Conservation (phyloP, 1,139 yeast genomes). For the Trichomonascaceae sp. region DNA sequence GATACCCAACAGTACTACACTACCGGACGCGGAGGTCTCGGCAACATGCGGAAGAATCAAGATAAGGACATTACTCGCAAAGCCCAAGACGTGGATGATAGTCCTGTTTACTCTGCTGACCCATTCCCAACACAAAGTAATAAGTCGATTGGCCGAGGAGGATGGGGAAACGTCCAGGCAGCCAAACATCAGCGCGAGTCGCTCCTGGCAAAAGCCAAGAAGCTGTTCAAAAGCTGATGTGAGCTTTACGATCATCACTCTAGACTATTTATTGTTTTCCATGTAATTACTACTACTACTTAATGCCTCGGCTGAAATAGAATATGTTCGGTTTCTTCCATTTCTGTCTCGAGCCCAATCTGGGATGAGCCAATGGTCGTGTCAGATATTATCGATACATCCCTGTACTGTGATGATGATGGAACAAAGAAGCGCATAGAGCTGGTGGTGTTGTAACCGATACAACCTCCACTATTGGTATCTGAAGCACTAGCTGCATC, state of each 20-base stretch:
- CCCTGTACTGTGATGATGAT: too few relatives aligned
- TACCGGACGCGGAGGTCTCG: conserved; percentile 76
- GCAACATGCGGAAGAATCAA: conserved; percentile 57
- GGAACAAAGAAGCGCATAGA: too few relatives aligned
- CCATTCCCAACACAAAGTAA: conserved; percentile 16
- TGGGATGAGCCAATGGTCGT: not conserved
- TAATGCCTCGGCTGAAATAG: not conserved
- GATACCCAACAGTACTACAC: conserved; percentile 42
- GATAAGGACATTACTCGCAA: conserved; percentile 50
- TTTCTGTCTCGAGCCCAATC: not conserved
- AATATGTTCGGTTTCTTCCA: not conserved
- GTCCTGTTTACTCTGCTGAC: conserved; percentile 8
- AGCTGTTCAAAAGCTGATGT: conserved; percentile 11
- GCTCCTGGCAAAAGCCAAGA: conserved; percentile 12
- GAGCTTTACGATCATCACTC: too few relatives aligned
- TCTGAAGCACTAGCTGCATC: too few relatives aligned
- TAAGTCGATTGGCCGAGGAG: conserved; percentile 27
- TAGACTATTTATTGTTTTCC: too few relatives aligned
- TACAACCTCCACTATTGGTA: too few relatives aligned
- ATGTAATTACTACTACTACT: not conserved
- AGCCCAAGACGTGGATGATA: conserved; percentile 59
- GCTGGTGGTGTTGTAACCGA: too few relatives aligned
- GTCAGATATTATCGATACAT: too few relatives aligned
- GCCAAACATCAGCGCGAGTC: conserved; percentile 7
- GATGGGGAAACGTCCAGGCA: conserved; percentile 26